Evolutionary conservation across 1,139 yeast species (phyloP).

Genomic region (Protomyces arabidopsidicola): DNA sequence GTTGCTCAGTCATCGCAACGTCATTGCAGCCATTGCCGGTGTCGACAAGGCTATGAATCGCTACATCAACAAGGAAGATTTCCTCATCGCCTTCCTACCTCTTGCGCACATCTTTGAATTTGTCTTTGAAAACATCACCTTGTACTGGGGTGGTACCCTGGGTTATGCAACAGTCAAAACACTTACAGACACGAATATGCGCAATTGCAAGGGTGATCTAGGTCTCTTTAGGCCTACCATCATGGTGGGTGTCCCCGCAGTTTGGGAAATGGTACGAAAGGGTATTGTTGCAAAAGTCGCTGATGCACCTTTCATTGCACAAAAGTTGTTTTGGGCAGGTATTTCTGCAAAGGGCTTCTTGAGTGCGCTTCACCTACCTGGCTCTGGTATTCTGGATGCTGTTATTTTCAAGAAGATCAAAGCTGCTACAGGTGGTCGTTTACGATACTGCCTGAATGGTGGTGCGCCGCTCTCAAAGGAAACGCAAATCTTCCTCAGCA

Average conservation of each 20-base stretch:
- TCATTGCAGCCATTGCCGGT: slow-evolving; percentile 82
- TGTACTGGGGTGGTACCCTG: slow-evolving; percentile 85
- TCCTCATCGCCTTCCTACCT: slow-evolving; percentile 83
- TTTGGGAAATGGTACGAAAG: slow-evolving; percentile 93
- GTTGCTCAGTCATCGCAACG: slow-evolving; percentile 68
- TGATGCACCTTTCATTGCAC: slow-evolving; percentile 61
- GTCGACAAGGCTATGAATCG: slow-evolving; percentile 57
- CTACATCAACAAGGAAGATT: slow-evolving; percentile 52
- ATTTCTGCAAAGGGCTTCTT: slow-evolving; percentile 64
- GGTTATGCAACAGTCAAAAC: slow-evolving; percentile 96
- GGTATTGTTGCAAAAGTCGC: slow-evolving; percentile 77
- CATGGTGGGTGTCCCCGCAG: slow-evolving; percentile 99
- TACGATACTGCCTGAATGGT: slow-evolving; percentile 74
- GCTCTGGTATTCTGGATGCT: slow-evolving; percentile 58
- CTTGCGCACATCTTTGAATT: slow-evolving; percentile 94
- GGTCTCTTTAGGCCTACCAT: slow-evolving; percentile 82
- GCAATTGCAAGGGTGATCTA: slow-evolving; percentile 84
- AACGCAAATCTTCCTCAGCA: slow-evolving; percentile 79
- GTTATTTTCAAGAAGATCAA: slow-evolving; percentile 80
- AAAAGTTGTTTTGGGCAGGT: slow-evolving; percentile 86
- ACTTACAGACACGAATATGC: slow-evolving; percentile 71
- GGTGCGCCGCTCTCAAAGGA: slow-evolving; percentile 86
- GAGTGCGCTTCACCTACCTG: slow-evolving; percentile 64
- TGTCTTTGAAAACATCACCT: slow-evolving; percentile 69
- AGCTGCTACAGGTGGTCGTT: slow-evolving; percentile 91